Conservation (phyloP, 495 filamentous ascomycete species). For the Pyrenopolyporus hunteri region DNA sequence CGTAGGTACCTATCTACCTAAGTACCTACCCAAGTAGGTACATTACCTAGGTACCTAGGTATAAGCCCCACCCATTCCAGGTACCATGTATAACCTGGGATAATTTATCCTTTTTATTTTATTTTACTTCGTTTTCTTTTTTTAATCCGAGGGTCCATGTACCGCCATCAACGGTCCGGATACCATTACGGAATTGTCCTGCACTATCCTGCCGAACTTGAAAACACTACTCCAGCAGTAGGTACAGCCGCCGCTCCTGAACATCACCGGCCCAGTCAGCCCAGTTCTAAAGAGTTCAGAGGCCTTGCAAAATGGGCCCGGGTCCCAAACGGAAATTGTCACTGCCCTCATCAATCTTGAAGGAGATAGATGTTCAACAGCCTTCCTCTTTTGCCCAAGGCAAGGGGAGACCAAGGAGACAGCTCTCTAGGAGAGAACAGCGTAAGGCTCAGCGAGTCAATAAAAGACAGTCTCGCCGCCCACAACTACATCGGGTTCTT, state of each 20-base stretch:
- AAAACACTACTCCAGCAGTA: too few species aligned
- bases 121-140: too few species aligned
- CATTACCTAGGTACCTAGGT: background rate
- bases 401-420: conserved; percentile 23
- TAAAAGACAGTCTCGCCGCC: conserved; percentile 42
- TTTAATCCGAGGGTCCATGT: too few species aligned
- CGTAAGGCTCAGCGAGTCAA: conserved; percentile 56
- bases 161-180: too few species aligned
- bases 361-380: conserved; percentile 39
- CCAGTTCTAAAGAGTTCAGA: too few species aligned
- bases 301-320: conserved; percentile 20
- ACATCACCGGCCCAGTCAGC: too few species aligned
- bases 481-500: conserved; percentile 12
- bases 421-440: conserved; percentile 54
- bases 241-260: background rate
- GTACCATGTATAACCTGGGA: background rate
- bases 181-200: too few species aligned
- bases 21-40: background rate
- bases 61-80: background rate
- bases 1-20: background rate
- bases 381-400: conserved; percentile 12
- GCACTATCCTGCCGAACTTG: too few species aligned
- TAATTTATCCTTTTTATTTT: background rate
- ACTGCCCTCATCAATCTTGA: conserved; percentile 36
- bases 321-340: conserved; percentile 32